Evolutionary conservation across 1,284 basidiomycete species (phyloP).

Genomic region (Exobasidium cylindrosporum): DNA sequence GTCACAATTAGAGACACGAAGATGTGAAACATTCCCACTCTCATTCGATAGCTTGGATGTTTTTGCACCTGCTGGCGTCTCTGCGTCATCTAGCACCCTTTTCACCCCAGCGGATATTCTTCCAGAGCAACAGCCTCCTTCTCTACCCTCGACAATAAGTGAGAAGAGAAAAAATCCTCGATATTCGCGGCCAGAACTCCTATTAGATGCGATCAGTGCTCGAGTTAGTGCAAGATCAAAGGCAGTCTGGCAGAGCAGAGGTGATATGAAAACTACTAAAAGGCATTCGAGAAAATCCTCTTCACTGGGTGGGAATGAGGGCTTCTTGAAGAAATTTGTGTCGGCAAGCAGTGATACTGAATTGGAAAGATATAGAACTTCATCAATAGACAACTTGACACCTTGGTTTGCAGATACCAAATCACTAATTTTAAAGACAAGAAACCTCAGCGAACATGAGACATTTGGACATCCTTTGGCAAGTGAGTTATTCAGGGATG

Average conservation of each 20-base stretch:
- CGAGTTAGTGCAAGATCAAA: conserved; percentile 36
- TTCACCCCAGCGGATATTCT: conserved; percentile 14
- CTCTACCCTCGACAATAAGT: neutral
- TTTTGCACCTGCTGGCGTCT: conserved; percentile 21
- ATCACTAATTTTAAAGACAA: conserved; percentile 26
- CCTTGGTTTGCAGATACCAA: conserved; percentile 42
- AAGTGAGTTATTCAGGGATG: conserved; percentile 8
- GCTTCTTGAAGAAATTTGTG: neutral
- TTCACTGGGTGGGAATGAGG: neutral
- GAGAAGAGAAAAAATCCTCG: conserved; percentile 16
- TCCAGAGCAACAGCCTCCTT: conserved; percentile 13
- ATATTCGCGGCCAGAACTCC: conserved; percentile 20
- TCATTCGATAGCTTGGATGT: conserved; percentile 39
- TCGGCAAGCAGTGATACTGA: neutral
- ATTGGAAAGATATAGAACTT: conserved; percentile 11
- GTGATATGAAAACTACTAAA: neutral
- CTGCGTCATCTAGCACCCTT: neutral
- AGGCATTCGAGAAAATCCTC: conserved; percentile 8
- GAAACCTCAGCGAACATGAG: conserved; percentile 35
- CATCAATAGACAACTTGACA: conserved; percentile 25
- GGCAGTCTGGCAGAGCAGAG: conserved; percentile 21
- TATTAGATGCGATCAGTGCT: conserved; percentile 32
- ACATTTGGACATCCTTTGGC: conserved; percentile 34
- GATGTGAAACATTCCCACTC: conserved; percentile 39
- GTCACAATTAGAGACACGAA: conserved; percentile 42